Evolutionary conservation across 768 basidiomycete genomes (phyloP), one percentile per base, ranked within the genome.

Genomic region (Hygrophorus pudorinus): DNA sequence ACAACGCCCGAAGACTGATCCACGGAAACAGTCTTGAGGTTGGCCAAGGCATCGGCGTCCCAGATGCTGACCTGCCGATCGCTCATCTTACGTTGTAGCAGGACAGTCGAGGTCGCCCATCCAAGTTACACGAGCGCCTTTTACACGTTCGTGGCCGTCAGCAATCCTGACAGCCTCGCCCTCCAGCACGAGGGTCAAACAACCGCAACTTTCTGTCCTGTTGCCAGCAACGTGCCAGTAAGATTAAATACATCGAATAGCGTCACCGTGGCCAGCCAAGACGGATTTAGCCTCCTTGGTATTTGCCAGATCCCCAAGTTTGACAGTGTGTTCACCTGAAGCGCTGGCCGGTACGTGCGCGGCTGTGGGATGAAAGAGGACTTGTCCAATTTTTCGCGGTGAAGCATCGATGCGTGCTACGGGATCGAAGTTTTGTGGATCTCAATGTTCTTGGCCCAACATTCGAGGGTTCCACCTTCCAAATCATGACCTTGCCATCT

Each of bases 1-100:
- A 93, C 61, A 8, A 94, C 89, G 31, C 94, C 94, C 41, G 92
- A 80, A 33, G 82, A 83, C 60, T 93, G 90, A 61, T 99, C 94
- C 48, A 98, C 67, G 11, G 70, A 71, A 42, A 79, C 65, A 46
- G 77, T 88, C 67, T 90, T 93, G 50, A 92, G 53, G 58, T 77
- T 90, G 32, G 62, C 70, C 42, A 98, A 61, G 10, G 78, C 71
- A 8, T 81, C 76, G 1, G 86, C 77, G 58, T 98, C 92, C 94
- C 93, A 99, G 35, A 99, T 65, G 44, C 70, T 73, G 28, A 91
- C 72, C 61, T 99, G 91, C 7, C 94, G 75, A 60, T 99, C 94
- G 38, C 86, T 89, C 88, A 93, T 94, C 63, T 81, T 89, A 65
- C 86, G 94, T 99, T 11, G 94, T 98, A 11, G 85, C 89, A 57